Conservation (phyloP, 2,329 filamentous ascomycete genomes). For the Fusarium sp. region DNA sequence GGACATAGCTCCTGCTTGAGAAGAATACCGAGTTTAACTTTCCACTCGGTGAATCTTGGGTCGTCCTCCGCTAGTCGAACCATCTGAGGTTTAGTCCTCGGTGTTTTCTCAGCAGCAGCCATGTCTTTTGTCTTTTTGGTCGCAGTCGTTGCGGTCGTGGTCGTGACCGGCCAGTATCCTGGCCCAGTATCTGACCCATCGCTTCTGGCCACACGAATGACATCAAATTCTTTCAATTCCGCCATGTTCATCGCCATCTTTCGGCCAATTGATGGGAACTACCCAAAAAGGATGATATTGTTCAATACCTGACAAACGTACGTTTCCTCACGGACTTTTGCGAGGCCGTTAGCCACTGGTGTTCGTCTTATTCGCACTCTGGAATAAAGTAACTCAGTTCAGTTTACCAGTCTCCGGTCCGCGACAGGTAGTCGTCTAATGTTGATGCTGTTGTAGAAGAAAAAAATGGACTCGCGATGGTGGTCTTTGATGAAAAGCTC, state of each 20-base stretch:
- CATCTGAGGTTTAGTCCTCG: slow-evolving; percentile 58
- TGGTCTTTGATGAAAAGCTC: slow-evolving; percentile 13
- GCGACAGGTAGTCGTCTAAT: not conserved
- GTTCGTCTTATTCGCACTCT: not conserved
- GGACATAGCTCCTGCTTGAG: slow-evolving; percentile 59
- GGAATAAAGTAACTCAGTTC: not conserved
- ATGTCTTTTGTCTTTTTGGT: slow-evolving; percentile 55
- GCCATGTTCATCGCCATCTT: slow-evolving; percentile 41
- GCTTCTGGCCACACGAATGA: slow-evolving; percentile 57
- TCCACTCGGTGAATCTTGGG: slow-evolving; percentile 59
- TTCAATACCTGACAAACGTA: not conserved
- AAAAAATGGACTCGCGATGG: not conserved
- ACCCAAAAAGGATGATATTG: not conserved
- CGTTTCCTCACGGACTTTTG: not conserved
- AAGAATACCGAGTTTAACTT: slow-evolving; percentile 59
- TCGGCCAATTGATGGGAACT: not conserved
- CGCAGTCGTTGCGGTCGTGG: slow-evolving; percentile 45
- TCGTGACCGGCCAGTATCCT: slow-evolving; percentile 57
- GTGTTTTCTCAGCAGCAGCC: slow-evolving; percentile 49
- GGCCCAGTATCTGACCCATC: slow-evolving; percentile 60
- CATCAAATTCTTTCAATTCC: slow-evolving; percentile 56
- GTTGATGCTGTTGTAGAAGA: slow-evolving; percentile 1
- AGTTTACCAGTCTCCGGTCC: not conserved
- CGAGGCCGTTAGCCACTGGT: not conserved
- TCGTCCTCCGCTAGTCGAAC: slow-evolving; percentile 57